Conservation (phyloP, 805 yeast species). For the Metschnikowia lunata region DNA sequence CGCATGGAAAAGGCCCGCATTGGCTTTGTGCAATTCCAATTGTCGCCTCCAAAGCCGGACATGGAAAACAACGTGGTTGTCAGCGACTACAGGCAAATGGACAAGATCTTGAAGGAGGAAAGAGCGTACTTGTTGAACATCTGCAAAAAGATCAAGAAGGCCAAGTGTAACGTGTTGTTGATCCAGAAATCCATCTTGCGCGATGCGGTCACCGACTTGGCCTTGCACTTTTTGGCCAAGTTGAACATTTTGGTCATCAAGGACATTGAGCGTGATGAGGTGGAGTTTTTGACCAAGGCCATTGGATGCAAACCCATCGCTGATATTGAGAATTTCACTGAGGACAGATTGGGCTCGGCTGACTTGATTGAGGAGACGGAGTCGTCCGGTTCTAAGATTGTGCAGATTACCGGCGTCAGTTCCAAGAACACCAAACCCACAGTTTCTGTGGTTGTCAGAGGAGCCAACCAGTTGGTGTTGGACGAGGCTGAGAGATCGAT, state of each 20-base stretch:
- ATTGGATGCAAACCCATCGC: conserved; percentile 95
- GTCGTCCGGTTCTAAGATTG: conserved; percentile 84
- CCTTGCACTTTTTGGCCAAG: conserved; percentile 90
- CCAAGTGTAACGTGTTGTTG: conserved; percentile 88
- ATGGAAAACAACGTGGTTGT: conserved; percentile 97
- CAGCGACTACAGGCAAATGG: conserved; percentile 98
- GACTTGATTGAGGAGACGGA: conserved; percentile 90
- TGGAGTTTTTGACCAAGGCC: conserved; percentile 81
- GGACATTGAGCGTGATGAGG: conserved; percentile 94
- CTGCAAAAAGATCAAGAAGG: conserved; percentile 93
- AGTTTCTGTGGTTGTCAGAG: conserved; percentile 88
- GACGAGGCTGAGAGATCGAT: conserved; percentile 97
- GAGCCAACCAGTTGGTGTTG: conserved; percentile 83
- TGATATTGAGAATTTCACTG: conserved; percentile 88
- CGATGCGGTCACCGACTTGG: conserved; percentile 92
- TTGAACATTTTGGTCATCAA: conserved; percentile 90
- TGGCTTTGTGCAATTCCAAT: conserved; percentile 87
- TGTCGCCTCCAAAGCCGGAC: conserved; percentile 95
- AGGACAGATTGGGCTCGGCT: conserved; percentile 87
- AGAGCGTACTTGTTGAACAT: conserved; percentile 91
- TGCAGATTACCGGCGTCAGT: conserved; percentile 74
- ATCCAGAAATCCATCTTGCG: conserved; percentile 91
- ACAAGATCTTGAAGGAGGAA: conserved; percentile 95
- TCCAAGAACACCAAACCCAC: conserved; percentile 57
- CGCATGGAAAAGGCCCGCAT: conserved; percentile 91